phyloP scores from a whole-genome alignment of 176 grass and related monocot genomes.

The Avena eriantha region DNA sequence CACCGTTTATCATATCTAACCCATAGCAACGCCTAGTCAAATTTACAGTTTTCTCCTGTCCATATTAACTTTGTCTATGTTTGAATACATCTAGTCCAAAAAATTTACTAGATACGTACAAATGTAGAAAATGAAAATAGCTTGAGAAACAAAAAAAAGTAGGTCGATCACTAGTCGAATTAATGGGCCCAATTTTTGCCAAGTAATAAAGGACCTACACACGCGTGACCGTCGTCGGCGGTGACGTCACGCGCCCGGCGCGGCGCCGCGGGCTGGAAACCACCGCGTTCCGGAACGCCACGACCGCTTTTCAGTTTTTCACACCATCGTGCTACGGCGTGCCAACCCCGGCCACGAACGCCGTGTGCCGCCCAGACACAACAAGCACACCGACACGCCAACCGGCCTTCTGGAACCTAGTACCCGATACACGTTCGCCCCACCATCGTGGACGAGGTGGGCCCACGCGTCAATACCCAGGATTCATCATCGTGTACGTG shows the following conservation, averaged over 20 bases:
- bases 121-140: too few species aligned
- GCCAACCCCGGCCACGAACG: not conserved
- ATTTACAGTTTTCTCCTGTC: too few species aligned
- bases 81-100: too few species aligned
- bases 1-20: too few species aligned
- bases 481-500: not conserved
- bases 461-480: constrained; percentile 20
- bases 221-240: not conserved
- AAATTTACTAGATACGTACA: too few species aligned
- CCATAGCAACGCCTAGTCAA: too few species aligned
- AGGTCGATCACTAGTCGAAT: too few species aligned
- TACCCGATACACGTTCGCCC: not conserved
- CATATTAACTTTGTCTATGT: too few species aligned
- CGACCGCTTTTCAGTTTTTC: not conserved
- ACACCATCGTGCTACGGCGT: not conserved
- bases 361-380: not conserved
- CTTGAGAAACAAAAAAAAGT: too few species aligned
- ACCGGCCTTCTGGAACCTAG: not conserved
- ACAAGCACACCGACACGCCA: not conserved
- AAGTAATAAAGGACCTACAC: not conserved
- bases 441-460: not conserved
- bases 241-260: not conserved
- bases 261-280: not conserved
- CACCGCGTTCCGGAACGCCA: not conserved
- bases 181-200: too few species aligned